phyloP scores from a whole-genome alignment of 768 basidiomycete species.

The Rhodotorula toruloides region DNA sequence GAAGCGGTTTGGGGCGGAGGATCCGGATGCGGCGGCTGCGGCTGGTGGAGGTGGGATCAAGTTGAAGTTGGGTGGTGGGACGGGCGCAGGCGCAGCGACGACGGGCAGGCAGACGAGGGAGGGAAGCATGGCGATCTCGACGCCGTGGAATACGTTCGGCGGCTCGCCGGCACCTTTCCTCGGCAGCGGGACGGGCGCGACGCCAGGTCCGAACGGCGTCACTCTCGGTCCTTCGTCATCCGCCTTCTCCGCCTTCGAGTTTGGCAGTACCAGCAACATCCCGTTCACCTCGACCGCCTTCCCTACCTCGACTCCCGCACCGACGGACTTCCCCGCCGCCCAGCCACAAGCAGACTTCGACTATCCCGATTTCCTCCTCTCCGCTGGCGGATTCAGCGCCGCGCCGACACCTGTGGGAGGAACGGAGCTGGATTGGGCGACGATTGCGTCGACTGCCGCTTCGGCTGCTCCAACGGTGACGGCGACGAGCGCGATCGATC shows the following conservation, averaged over 20 bases:
- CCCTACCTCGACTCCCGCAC: background rate
- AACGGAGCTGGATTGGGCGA: too few species aligned
- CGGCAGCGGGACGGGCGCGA: background rate
- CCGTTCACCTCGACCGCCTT: background rate
- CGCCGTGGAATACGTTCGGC: constrained; percentile 3
- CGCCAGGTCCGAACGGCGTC: background rate
- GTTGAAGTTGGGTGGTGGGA: constrained; percentile 25
- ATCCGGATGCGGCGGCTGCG: background rate
- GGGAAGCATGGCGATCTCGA: background rate
- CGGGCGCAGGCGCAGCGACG: background rate
- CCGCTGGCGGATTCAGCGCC: background rate
- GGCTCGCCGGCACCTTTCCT: background rate
- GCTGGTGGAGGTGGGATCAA: constrained; percentile 20
- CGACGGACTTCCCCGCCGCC: background rate
- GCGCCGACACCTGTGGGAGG: too few species aligned
- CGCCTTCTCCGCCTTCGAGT: background rate
- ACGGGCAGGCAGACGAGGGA: constrained; percentile 9
- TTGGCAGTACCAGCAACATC: background rate
- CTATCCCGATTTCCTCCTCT: constrained; percentile 14
- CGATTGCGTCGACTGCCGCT: too few species aligned
- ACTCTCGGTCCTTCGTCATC: background rate
- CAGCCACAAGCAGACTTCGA: background rate
- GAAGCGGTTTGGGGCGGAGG: background rate
- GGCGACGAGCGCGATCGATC: too few species aligned
- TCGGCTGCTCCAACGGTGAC: too few species aligned